Percentiles rank a stretch among this genome's conserved stretches.
Evolutionary conservation across 805 yeast species (phyloP).

Genomic region (Myxozyma melibiosi): DNA sequence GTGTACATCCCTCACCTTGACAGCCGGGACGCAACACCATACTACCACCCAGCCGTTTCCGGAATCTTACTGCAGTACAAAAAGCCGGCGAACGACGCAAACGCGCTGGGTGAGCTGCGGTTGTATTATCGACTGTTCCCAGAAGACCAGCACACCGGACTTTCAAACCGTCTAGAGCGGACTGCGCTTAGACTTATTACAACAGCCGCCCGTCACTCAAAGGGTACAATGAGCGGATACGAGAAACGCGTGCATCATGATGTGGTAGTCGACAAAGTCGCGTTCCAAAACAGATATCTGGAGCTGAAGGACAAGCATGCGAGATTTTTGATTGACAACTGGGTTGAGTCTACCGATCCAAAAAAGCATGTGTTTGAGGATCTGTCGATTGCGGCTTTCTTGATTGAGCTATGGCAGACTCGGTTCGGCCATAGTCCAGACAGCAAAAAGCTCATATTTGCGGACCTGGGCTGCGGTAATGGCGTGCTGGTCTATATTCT

Average conservation of each 20-base stretch:
- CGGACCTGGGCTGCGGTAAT: slow-evolving; percentile 95
- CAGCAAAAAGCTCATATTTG: slow-evolving; percentile 59
- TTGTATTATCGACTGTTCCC: slow-evolving; percentile 15
- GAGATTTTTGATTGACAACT: slow-evolving; percentile 66
- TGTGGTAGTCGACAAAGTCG: slow-evolving; percentile 74
- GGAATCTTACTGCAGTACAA: slow-evolving; percentile 63
- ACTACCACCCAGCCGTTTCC: slow-evolving; percentile 81
- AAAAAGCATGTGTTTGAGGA: slow-evolving; percentile 95
- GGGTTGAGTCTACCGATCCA: slow-evolving; percentile 96
- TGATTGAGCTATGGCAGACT: slow-evolving; percentile 80
- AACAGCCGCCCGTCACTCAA: slow-evolving; percentile 81
- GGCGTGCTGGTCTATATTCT: slow-evolving; percentile 81
- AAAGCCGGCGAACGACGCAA: not conserved
- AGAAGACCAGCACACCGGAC: not conserved
- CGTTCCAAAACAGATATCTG: slow-evolving; percentile 81
- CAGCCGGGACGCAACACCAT: slow-evolving; percentile 66
- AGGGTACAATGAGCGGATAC: slow-evolving; percentile 82
- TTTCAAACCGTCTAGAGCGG: slow-evolving; percentile 65
- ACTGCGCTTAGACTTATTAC: slow-evolving; percentile 78
- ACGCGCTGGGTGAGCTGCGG: not conserved
- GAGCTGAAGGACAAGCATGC: slow-evolving; percentile 81
- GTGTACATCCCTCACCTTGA: slow-evolving; percentile 74
- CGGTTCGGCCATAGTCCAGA: slow-evolving; percentile 42
- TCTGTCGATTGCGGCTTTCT: slow-evolving; percentile 90
- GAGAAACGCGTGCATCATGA: slow-evolving; percentile 89